Evolutionary conservation across 2,329 filamentous ascomycete species (phyloP), one percentile per base, ranked within the genome.

Genomic region (Alternaria solani): DNA sequence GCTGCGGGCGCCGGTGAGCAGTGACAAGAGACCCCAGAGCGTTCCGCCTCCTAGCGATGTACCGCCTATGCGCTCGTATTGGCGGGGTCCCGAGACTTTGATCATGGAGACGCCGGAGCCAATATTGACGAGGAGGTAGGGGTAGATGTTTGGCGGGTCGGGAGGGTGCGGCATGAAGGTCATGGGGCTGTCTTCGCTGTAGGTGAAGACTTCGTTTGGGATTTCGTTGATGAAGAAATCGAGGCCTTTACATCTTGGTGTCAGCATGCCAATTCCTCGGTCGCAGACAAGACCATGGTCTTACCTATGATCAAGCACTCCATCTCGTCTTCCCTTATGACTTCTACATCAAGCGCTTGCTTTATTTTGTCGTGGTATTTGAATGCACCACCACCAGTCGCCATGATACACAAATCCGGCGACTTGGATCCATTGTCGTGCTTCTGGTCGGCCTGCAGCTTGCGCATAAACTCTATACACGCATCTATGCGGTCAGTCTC

Each of bases 211-310:
- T 80, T 99, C 95, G 69, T 91, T 89, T 20, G 95, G 95, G 61
- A 99, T 98, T 77, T 98, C 94, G 66, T 93, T 96, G 75, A 98
- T 98, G 84, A 99, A 98, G 82, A 98, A 99, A 78, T 99, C 95
- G 43, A 99, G 88, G 12, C 94, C 93, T 93, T 30, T 30, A 70
- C 32, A 28, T 57, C 53, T n/a, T 26, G 7, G 16, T 14, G 46
- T 66, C 42, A 59, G 51, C 57, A 64, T 23, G 28, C 9, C 7
- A 12, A 2, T 23, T 32, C 7, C 8, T 4, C 30, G 4, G 0
- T 1, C 25, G 2, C 4, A 38, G 16, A 49, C 2, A 18, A 6
- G 38, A 8, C 9, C 20, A 41, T 18, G 4, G n/a, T 67, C 83
- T 66, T 79, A 93, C 92, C 93, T 73, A 95, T 95, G 65, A 99